These are phyloP conservation scores for Micromonas commoda DNA, from an alignment of 139 green algal species.

Conservation along the genomic window DNA sequence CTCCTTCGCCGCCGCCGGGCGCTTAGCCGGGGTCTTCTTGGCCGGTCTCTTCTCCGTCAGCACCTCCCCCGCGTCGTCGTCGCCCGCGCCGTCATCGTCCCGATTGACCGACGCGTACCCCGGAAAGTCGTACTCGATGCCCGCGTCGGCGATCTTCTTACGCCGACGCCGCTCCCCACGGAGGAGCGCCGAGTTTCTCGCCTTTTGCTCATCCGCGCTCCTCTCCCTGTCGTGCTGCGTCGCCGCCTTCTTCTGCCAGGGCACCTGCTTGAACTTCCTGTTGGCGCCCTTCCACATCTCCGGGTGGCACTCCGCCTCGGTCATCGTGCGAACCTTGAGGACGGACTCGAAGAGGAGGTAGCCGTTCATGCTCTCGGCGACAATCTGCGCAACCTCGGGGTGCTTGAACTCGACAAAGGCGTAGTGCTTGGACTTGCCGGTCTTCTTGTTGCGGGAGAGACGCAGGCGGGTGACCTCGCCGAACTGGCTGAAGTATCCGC, in stretches of 20 bases:
- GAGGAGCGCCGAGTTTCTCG: neutral
- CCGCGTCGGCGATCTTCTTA: neutral
- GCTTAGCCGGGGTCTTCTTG: neutral
- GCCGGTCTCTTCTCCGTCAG: neutral
- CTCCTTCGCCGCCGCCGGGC: neutral
- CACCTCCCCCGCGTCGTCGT: neutral
- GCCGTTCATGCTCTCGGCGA: slow-evolving; percentile 45
- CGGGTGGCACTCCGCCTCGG: slow-evolving; percentile 26
- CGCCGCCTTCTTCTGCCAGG: slow-evolving; percentile 29
- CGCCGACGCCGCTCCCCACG: neutral
- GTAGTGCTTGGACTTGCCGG: slow-evolving; percentile 48
- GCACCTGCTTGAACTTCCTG: slow-evolving; percentile 24
- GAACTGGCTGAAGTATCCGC: slow-evolving; percentile 47
- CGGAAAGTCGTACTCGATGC: slow-evolving; percentile 20
- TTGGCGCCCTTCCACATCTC: slow-evolving; percentile 33
- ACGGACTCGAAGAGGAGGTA: slow-evolving; percentile 44
- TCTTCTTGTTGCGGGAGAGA: slow-evolving; percentile 48
- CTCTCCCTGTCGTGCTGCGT: slow-evolving; percentile 23
- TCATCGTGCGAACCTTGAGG: slow-evolving; percentile 32
- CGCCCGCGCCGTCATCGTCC: neutral
- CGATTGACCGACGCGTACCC: neutral
- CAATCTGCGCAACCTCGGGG: slow-evolving; percentile 43
- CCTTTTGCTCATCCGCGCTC: neutral
- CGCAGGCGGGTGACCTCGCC: slow-evolving; percentile 36
- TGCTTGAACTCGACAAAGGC: slow-evolving; percentile 49